Base-by-base conservation (phyloP, 805 yeast genomes). In the Schwanniomyces occidentalis region DNA sequence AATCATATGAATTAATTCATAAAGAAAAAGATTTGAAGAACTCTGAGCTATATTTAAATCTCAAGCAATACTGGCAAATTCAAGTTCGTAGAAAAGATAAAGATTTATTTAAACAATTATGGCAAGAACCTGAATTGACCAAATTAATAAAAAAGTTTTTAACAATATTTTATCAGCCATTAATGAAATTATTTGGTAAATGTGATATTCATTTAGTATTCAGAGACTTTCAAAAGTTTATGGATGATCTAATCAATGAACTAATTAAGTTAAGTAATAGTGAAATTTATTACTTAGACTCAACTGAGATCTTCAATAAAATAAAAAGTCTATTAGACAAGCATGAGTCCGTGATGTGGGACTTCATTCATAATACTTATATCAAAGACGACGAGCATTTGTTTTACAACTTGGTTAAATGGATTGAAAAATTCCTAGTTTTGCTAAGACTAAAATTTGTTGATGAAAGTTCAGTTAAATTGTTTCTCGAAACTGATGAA, bases 121-220 rank as follows among this genome's bases (percentile, higher is more conserved):
- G 96, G 95, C 79, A 78, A 29, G 95, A 90, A 48, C 88, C 91
- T 0, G 86, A 85, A 45, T 64, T 95, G 29, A 80, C 89, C n/a
- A 71, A 71, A 23, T 69, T 91, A 26, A 65, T 90, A 38, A 84
- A 84, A 45, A 86, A 85, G 30, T 66, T 88, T 18, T 70, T 93
- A 18, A 63, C 65, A 0, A 50, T 67, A 6, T 66, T 68, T 34
- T 68, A 66, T 41, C 67, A 65, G 40, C 74, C 74, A 4, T 49
- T 68, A 16, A 63, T 68, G 49, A 46, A 48, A 19, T 47, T 68
- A 4, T 56, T 68, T 45, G 59, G 60, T 16, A 59, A 58, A 35
- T 51, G 68, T 37, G 58, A 67, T 29, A 51, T 68, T 27, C 73
- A 67, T 35, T 22, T 64, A 6, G 67, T 63, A 9, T 67, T 68